Percentiles rank a stretch among this genome's conserved stretches.
These are phyloP conservation scores for Ustilago bromivora DNA, from an alignment of 1,284 basidiomycete species.

Conservation along the genomic window DNA sequence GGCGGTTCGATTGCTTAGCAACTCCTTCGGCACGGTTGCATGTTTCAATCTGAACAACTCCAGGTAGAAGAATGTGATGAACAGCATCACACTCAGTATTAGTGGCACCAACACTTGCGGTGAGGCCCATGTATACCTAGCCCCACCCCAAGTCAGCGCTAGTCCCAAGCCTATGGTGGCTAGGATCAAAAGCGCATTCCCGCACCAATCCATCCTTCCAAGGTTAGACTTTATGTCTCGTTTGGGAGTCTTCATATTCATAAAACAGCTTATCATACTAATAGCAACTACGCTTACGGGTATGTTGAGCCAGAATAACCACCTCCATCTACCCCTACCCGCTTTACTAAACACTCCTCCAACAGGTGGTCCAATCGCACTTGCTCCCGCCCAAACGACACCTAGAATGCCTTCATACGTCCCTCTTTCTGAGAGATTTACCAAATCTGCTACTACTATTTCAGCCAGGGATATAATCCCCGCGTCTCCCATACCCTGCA, in stretches of 20 bases:
- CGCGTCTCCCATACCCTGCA: slow-evolving; percentile 49
- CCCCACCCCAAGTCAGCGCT: slow-evolving; percentile 48
- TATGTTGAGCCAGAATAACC: slow-evolving; percentile 55
- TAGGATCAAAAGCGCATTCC: slow-evolving; percentile 32
- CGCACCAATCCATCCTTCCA: slow-evolving; percentile 41
- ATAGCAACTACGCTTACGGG: slow-evolving; percentile 47
- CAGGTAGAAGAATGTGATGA: slow-evolving; percentile 35
- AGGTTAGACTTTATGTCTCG: slow-evolving; percentile 30
- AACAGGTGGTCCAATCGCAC: slow-evolving; percentile 52
- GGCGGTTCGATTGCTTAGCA: slow-evolving; percentile 34
- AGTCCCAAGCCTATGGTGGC: slow-evolving; percentile 33
- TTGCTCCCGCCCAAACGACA: slow-evolving; percentile 46
- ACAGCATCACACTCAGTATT: slow-evolving; percentile 22
- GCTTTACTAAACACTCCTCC: slow-evolving; percentile 40
- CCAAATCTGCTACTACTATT: slow-evolving; percentile 53
- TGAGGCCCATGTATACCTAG: slow-evolving; percentile 27
- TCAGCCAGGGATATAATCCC: slow-evolving; percentile 51
- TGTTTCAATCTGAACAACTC: slow-evolving; percentile 33
- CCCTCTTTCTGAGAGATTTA: slow-evolving; percentile 39
- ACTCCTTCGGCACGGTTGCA: slow-evolving; percentile 27
- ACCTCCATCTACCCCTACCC: slow-evolving; percentile 36
- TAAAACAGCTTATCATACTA: slow-evolving; percentile 42
- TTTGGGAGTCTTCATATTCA: slow-evolving; percentile 48
- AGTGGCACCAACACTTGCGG: slow-evolving; percentile 33
- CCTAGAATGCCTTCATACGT: slow-evolving; percentile 59